Percentiles rank a stretch among this genome's conserved stretches.
phyloP scores from a whole-genome alignment of 805 yeast genomes.

The Gaillardinia entomophila region DNA sequence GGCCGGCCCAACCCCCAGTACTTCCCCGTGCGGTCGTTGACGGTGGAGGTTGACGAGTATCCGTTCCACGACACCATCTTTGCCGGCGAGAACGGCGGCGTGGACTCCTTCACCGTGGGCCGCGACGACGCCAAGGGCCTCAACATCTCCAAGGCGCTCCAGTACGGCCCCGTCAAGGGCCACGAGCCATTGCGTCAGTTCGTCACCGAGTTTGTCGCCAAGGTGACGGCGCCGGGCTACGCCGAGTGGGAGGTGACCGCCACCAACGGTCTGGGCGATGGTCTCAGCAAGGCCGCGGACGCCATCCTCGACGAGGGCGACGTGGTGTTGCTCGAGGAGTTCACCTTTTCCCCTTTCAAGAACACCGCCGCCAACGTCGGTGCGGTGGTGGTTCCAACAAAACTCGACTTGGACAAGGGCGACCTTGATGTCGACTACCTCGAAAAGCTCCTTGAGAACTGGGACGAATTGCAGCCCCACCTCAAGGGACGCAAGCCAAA shows the following conservation, averaged over 20 bases:
- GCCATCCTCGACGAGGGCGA: conserved; percentile 3
- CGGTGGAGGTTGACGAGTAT: conserved; percentile 3
- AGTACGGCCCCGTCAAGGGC: conserved; percentile 2
- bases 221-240: conserved; percentile 1
- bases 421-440: conserved; percentile 3
- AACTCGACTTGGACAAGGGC: background rate
- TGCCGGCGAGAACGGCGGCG: background rate
- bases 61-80: conserved; percentile 6
- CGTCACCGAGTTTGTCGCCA: background rate
- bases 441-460: conserved; percentile 1
- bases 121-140: background rate
- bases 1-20: conserved; percentile 5
- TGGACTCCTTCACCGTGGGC: background rate
- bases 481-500: conserved; percentile 2
- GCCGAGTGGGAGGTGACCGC: conserved; percentile 2
- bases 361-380: conserved; percentile 2
- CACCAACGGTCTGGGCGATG: conserved; percentile 4
- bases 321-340: conserved; percentile 3
- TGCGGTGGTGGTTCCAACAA: conserved; percentile 1
- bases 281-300: conserved; percentile 3
- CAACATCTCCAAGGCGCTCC: background rate
- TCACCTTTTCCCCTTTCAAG: conserved; percentile 3
- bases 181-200: conserved; percentile 1
- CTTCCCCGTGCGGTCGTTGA: conserved; percentile 4
- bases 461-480: conserved; percentile 1